phyloP scores from a whole-genome alignment of 2,329 filamentous ascomycete species.

The Stagonosporopsis rhizophila region DNA sequence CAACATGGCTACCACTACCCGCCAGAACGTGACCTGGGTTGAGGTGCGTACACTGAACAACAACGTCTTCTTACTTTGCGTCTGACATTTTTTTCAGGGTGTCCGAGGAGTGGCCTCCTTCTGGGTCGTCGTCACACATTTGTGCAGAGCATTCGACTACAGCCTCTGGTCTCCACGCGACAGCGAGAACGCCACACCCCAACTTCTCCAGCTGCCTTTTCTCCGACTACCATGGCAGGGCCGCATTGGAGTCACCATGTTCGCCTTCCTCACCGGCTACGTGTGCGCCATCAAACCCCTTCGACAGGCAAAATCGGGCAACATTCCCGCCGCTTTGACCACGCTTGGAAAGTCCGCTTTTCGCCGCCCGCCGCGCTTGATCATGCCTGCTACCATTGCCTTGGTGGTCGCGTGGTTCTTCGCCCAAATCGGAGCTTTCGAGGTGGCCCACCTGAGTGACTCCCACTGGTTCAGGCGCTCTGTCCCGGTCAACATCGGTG shows the following conservation, averaged over 20 bases:
- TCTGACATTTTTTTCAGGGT: too few relatives aligned
- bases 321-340: slow-evolving; percentile 54
- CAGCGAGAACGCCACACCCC: slow-evolving; percentile 51
- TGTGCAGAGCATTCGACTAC: slow-evolving; percentile 61
- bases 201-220: slow-evolving; percentile 59
- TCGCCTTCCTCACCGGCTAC: slow-evolving; percentile 64
- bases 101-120: slow-evolving; percentile 62
- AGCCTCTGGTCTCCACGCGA: slow-evolving; percentile 59
- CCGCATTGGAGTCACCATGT: slow-evolving; percentile 63
- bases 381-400: slow-evolving; percentile 61
- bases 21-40: slow-evolving; percentile 51
- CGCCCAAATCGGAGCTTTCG: slow-evolving; percentile 59
- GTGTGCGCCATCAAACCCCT: slow-evolving; percentile 64
- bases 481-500: slow-evolving; percentile 53
- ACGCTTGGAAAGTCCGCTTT: slow-evolving; percentile 62
- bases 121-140: slow-evolving; percentile 61
- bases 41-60: slow-evolving; percentile 42
- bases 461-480: slow-evolving; percentile 61
- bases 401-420: slow-evolving; percentile 59
- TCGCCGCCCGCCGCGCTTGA: slow-evolving; percentile 59
- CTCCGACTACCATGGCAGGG: slow-evolving; percentile 65
- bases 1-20: slow-evolving; percentile 40
- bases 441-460: slow-evolving; percentile 56
- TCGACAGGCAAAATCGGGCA: slow-evolving; percentile 57
- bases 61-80: too few relatives aligned